Evolutionary conservation across 768 basidiomycete genomes (phyloP).

Genomic region (Termitomyces heimii): DNA sequence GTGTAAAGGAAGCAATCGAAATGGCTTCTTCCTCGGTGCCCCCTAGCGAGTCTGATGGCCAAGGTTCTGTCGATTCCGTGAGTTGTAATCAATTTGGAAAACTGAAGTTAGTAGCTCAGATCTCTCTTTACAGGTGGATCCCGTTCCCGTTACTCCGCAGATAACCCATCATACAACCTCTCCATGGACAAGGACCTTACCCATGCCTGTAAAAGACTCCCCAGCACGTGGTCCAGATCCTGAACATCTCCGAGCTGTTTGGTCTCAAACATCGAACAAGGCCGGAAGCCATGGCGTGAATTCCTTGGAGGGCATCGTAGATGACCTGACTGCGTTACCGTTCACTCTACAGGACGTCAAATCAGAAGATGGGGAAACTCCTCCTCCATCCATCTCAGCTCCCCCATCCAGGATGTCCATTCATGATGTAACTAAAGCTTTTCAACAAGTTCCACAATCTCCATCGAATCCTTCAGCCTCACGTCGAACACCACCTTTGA

Average conservation of each 20-base stretch:
- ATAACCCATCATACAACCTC: slow-evolving; percentile 27
- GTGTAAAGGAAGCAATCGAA: slow-evolving; percentile 12
- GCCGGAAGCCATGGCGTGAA: slow-evolving; percentile 64
- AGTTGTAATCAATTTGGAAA: slow-evolving; percentile 14
- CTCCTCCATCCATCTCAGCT: slow-evolving; percentile 53
- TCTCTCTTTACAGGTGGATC: not conserved
- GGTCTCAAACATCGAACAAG: slow-evolving; percentile 75
- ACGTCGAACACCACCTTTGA: slow-evolving; percentile 43
- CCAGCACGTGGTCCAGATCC: slow-evolving; percentile 67
- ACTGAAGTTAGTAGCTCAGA: not conserved
- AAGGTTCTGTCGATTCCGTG: slow-evolving; percentile 51
- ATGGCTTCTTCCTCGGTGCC: slow-evolving; percentile 19
- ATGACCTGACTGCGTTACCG: slow-evolving; percentile 74
- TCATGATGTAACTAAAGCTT: slow-evolving; percentile 79
- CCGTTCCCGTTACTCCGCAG: not conserved
- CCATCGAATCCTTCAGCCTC: slow-evolving; percentile 39
- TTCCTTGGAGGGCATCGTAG: slow-evolving; percentile 78
- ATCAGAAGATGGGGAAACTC: slow-evolving; percentile 79
- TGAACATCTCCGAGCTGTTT: slow-evolving; percentile 81
- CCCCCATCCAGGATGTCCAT: slow-evolving; percentile 72
- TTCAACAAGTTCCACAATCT: slow-evolving; percentile 75
- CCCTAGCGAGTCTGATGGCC: slow-evolving; percentile 37
- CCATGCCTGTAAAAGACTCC: slow-evolving; percentile 59
- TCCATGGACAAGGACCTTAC: slow-evolving; percentile 50
- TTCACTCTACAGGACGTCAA: slow-evolving; percentile 83